A percentile compares a stretch with the other conserved stretches of the same genome.
These are phyloP conservation scores for Termitomyces sp. DNA, from an alignment of 768 basidiomycete genomes.

Conservation along the genomic window DNA sequence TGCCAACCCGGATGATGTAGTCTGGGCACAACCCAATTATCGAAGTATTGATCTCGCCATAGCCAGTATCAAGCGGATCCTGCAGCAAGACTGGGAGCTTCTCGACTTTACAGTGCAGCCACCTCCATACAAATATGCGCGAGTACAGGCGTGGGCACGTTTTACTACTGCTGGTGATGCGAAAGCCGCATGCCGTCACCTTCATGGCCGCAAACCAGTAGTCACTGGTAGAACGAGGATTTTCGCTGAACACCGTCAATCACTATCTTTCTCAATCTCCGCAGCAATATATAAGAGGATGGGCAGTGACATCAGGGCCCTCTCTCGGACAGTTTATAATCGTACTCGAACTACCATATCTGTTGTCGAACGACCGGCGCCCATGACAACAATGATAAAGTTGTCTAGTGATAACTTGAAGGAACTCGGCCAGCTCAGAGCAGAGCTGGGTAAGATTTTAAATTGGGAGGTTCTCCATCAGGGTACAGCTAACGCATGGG, in stretches of 20 bases:
- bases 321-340: slow-evolving; percentile 32
- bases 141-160: slow-evolving; percentile 48
- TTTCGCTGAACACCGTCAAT: slow-evolving; percentile 46
- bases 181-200: slow-evolving; percentile 34
- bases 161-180: slow-evolving; percentile 52
- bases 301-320: slow-evolving; percentile 35
- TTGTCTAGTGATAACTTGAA: slow-evolving; percentile 45
- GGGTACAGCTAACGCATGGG: slow-evolving; percentile 56
- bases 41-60: slow-evolving; percentile 31
- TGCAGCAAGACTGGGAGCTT: slow-evolving; percentile 28
- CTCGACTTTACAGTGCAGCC: slow-evolving; percentile 40
- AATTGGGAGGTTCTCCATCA: slow-evolving; percentile 53
- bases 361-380: slow-evolving; percentile 13
- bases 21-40: slow-evolving; percentile 45
- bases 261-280: slow-evolving; percentile 41
- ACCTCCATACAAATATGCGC: slow-evolving; percentile 39
- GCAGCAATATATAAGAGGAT: slow-evolving; percentile 31
- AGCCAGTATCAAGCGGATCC: slow-evolving; percentile 31
- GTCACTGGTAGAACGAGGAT: slow-evolving; percentile 42
- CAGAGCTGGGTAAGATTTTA: slow-evolving; percentile 53
- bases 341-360: slow-evolving; percentile 22
- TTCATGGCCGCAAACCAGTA: slow-evolving; percentile 42
- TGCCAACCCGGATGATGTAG: slow-evolving; percentile 40
- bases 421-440: slow-evolving; percentile 50
- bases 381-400: slow-evolving; percentile 29